Conservation (phyloP, 2,329 filamentous ascomycete genomes). For the Trichoderma sp. region DNA sequence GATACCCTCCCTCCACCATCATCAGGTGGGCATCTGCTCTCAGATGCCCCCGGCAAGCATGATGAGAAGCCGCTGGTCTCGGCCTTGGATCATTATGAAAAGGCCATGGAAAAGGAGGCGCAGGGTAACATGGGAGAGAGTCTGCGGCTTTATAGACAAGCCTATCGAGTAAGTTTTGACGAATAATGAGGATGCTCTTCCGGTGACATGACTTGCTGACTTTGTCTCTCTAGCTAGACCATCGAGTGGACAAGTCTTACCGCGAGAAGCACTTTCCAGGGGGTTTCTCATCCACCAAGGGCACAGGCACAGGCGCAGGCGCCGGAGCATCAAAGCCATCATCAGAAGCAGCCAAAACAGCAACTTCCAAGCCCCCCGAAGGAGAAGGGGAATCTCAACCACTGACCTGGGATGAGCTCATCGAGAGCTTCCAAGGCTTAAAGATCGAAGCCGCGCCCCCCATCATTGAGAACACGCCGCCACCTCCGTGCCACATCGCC, state of each 20-base stretch:
- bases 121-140: slow-evolving; percentile 88
- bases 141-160: slow-evolving; percentile 82
- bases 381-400: slow-evolving; percentile 39
- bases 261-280: slow-evolving; percentile 88
- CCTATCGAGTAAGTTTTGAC: slow-evolving; percentile 67
- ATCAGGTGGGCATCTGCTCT: slow-evolving; percentile 29
- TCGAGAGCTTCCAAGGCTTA: slow-evolving; percentile 72
- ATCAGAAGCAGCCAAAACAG: slow-evolving; percentile 31
- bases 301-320: slow-evolving; percentile 26
- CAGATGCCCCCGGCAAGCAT: slow-evolving; percentile 23
- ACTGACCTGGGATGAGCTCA: slow-evolving; percentile 66
- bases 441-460: slow-evolving; percentile 69
- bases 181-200: background rate
- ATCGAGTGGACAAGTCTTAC: slow-evolving; percentile 80
- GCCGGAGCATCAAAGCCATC: slow-evolving; percentile 35
- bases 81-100: slow-evolving; percentile 90
- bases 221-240: slow-evolving; percentile 67
- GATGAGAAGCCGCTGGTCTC: slow-evolving; percentile 48
- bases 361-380: background rate
- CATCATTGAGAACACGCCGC: slow-evolving; percentile 68
- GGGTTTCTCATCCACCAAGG: slow-evolving; percentile 48
- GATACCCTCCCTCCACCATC: slow-evolving; percentile 28
- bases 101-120: slow-evolving; percentile 83
- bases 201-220: background rate
- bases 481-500: slow-evolving; percentile 79